Base-by-base conservation (phyloP, 2,329 filamentous ascomycete genomes). In the Coleophoma eucalyptorum region DNA sequence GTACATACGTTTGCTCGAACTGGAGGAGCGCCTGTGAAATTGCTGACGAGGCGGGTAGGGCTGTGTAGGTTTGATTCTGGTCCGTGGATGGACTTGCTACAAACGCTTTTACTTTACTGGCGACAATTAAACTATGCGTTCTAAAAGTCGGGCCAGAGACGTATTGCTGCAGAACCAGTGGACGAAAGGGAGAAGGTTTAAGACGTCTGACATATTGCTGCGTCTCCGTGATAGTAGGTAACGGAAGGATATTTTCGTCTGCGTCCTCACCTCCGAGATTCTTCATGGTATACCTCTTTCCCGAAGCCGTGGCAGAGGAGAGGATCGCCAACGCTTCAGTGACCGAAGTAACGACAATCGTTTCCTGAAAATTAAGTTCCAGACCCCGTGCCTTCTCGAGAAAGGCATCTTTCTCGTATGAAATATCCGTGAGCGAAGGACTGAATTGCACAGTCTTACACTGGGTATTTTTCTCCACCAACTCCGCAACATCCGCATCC, bases 111-210 rank as follows among this genome's bases (percentile, higher is more conserved):
- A 90, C 77, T 32, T 76, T 65, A 1, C 86, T 86, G 1, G 72
- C 68, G 12, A 89, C 72, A 3, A 90, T 69, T 3, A 90, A 72
- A 0, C 86, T 71, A 56, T 90, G 86, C 0, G 86, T 88, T 65
- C 83, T 87, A 62, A 83, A 89, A 60, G 89, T 85, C 0, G 81
- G 77, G 1, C 75, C 71, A 0, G 58, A 52, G 52, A 86, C 78
- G 63, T 78, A 87, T 60, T 89, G 80, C 62, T 90, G 85, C 35
- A 89, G 62, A 55, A 89, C 73, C 77, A 81, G 88, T 0, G 84
- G 78, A 4, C 71, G 16, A 10, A 20, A 40, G n/a, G 46, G 34
- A 18, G 16, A 19, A 10, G 46, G 46, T 13, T 20, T 32, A n/a
- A 90, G 72, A 11, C 71, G 68, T 10, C 72, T 70, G 21, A 88